Evolutionary conservation across 441 rosid genomes (phyloP).

Genomic region (Monsonia emarginata): DNA sequence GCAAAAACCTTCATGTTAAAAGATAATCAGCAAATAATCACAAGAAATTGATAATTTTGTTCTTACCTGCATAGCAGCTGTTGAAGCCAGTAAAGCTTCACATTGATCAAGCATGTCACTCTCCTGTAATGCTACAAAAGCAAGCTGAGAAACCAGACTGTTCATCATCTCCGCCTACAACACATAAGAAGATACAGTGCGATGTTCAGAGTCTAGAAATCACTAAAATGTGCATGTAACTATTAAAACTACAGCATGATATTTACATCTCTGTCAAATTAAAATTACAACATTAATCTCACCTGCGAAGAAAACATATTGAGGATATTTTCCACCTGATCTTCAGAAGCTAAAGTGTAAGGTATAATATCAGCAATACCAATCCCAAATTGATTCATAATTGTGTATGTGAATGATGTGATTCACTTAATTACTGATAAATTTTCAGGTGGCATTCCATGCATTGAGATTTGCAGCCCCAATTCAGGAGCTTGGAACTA

Average conservation of each 20-base stretch:
- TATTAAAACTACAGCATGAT: not conserved
- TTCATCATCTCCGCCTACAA: conserved; percentile 61
- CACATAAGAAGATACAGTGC: conserved; percentile 12
- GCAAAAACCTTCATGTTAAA: no score
- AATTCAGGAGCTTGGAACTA: conserved; percentile 50
- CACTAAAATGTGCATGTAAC: not conserved
- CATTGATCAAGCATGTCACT: conserved; percentile 53
- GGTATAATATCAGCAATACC: conserved; percentile 23
- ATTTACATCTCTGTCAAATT: not conserved
- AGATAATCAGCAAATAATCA: no score
- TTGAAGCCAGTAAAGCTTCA: conserved; percentile 52
- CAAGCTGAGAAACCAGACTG: conserved; percentile 55
- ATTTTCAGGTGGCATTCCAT: conserved; percentile 81
- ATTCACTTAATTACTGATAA: not conserved
- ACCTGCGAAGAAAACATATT: conserved; percentile 65
- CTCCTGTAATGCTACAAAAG: conserved; percentile 44
- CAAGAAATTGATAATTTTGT: no score
- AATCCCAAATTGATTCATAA: no score
- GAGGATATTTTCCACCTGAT: conserved; percentile 67
- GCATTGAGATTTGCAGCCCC: conserved; percentile 58
- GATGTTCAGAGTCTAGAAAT: conserved; percentile 7
- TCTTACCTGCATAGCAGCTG: conserved; percentile 62
- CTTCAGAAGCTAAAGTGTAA: conserved; percentile 87
- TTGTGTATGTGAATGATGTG: no score
- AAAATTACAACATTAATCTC: conserved; percentile 18